Evolutionary conservation across 2,329 filamentous ascomycete species (phyloP), one percentile per base, ranked within the genome.

Genomic region (Dothidotthia symphoricarpi): DNA sequence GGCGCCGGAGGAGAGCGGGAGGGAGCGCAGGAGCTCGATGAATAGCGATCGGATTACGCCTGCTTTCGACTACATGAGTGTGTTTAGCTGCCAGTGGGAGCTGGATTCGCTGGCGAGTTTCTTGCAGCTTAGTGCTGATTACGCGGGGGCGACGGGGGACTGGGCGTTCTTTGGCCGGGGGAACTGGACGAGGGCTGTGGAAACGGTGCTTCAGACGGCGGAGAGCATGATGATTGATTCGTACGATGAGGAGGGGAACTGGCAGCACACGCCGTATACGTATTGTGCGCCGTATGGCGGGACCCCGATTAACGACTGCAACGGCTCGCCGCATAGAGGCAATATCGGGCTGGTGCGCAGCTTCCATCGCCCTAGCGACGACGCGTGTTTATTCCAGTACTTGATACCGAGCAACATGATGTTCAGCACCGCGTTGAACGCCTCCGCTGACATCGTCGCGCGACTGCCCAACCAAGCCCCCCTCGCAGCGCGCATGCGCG

Each of bases 391-490:
- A 25, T 75, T 68, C 42, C 72, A 75, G 45, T 69, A 72, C 39
- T 66, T 76, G 29, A 70, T 75, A 29, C 73, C 73, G 0, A 64
- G 64, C 13, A 77, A 76, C 38, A 88, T 88, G 83, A 86, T 88
- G 83, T 83, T 88, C 51, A 73, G 80, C 16, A 69, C 75, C 8
- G 84, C 81, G 46, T 74, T 89, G 8, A 72, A 71, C 22, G 68
- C 72, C 0, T 68, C 75, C 0, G 70, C 73, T 8, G 48, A 61
- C 6, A 80, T 82, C 58, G 76, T 78, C 69, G 66, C 61, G 13
- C 62, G 62, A 16, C 61, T 81, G 5, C 19, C 19, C 19, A 9
- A 9, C 9, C 9, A 22, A 5, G 19, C 5, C 19, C 19, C 19
- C 19, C 19, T 22, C 19, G 19, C 19, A 5, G 5, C 5, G 5